phyloP scores from a whole-genome alignment of 1,284 basidiomycete genomes.

The Naganishia albida region DNA sequence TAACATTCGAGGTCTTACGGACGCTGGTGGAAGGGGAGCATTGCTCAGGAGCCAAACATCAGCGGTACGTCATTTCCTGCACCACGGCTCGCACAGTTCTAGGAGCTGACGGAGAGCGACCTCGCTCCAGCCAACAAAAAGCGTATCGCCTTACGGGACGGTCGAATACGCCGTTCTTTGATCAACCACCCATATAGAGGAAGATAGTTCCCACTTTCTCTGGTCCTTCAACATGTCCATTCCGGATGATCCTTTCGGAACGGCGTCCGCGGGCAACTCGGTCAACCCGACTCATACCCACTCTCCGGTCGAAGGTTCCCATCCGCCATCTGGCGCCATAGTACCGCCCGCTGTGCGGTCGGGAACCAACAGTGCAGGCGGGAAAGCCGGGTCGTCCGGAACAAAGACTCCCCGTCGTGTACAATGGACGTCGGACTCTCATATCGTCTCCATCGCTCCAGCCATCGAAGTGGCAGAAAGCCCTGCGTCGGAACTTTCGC shows the following conservation, averaged over 20 bases:
- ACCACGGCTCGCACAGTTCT: too few relatives aligned
- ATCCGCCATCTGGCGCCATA: not conserved
- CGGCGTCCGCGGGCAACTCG: conserved; percentile 28
- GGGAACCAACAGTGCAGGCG: not conserved
- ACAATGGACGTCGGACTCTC: conserved; percentile 50
- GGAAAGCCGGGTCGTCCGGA: conserved; percentile 32
- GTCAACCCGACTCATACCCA: conserved; percentile 11
- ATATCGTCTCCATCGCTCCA: conserved; percentile 46
- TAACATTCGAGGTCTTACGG: too few relatives aligned
- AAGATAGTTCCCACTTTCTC: not conserved
- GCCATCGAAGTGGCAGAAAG: conserved; percentile 24
- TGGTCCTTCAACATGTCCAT: conserved; percentile 41
- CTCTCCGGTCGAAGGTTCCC: conserved; percentile 30
- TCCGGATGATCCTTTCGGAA: conserved; percentile 44
- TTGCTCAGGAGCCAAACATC: too few relatives aligned
- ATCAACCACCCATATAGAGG: too few relatives aligned
- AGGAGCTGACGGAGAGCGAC: too few relatives aligned
- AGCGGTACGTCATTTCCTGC: too few relatives aligned
- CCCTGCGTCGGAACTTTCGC: not conserved
- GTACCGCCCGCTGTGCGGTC: conserved; percentile 1
- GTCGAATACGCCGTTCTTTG: too few relatives aligned
- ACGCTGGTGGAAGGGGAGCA: too few relatives aligned
- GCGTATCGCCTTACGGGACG: too few relatives aligned
- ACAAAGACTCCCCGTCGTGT: conserved; percentile 49
- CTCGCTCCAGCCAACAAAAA: too few relatives aligned